These are phyloP conservation scores for Talaromyces amestolkiae DNA, from an alignment of 2,329 filamentous ascomycete species.

Conservation along the genomic window DNA sequence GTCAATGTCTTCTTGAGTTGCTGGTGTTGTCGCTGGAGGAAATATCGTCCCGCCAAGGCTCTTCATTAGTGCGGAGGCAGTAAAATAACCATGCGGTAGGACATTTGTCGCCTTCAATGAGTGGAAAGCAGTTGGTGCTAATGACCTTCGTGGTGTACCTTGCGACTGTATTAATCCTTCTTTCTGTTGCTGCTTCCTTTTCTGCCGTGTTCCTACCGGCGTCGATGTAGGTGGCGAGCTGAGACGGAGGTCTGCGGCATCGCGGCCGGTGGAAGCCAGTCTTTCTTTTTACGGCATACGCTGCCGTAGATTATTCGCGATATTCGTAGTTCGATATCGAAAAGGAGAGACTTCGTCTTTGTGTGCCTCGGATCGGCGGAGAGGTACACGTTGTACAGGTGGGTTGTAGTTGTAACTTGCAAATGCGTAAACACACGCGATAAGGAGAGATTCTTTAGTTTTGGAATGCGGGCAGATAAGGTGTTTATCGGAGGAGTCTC, in stretches of 20 bases:
- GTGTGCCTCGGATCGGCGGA: not conserved
- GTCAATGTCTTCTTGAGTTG: conserved; percentile 15
- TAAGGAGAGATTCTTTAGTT: not conserved
- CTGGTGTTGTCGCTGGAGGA: not conserved
- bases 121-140: not conserved
- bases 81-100: conserved; percentile 8
- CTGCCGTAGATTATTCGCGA: conserved; percentile 20
- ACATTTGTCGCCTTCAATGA: not conserved
- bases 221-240: conserved; percentile 26
- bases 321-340: not conserved
- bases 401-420: not conserved
- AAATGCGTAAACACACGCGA: not conserved
- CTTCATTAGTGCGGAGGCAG: conserved; percentile 11
- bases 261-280: conserved; percentile 41
- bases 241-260: conserved; percentile 38
- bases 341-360: no score
- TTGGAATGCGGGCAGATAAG: conserved; percentile 6
- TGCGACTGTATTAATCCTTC: not conserved
- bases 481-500: not conserved
- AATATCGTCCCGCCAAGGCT: conserved; percentile 4
- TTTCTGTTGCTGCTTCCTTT: not conserved
- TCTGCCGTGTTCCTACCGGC: conserved; percentile 14
- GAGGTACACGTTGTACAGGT: not conserved
- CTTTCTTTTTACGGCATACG: conserved; percentile 36
- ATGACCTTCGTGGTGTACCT: not conserved